Percentiles rank a stretch among this genome's conserved stretches.
These are phyloP conservation scores for Byssothecium circinans DNA, from an alignment of 2,329 filamentous ascomycete species.

Conservation along the genomic window DNA sequence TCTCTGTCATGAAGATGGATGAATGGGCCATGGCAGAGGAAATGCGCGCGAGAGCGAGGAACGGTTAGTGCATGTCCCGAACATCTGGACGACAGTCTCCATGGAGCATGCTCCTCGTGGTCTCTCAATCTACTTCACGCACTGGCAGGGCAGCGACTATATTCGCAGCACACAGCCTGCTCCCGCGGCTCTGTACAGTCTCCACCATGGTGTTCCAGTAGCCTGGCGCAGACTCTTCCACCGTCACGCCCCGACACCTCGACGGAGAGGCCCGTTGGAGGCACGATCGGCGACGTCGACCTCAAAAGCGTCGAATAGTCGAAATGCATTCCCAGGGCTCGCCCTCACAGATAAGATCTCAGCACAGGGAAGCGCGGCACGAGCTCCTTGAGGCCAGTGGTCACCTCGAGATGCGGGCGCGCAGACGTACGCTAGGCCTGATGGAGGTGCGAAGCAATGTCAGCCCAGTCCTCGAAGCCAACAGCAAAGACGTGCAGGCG, in stretches of 20 bases:
- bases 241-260: background rate
- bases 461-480: constrained; percentile 26
- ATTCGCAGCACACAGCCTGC: background rate
- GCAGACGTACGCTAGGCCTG: constrained; percentile 22
- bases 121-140: constrained; percentile 4
- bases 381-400: constrained; percentile 16
- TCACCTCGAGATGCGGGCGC: constrained; percentile 25
- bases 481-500: constrained; percentile 29
- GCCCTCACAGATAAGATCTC: constrained; percentile 9
- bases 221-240: background rate
- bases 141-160: background rate
- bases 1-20: background rate
- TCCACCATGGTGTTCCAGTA: background rate
- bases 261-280: background rate
- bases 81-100: constrained; percentile 6
- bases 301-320: background rate
- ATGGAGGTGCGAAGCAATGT: constrained; percentile 19
- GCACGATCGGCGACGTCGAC: background rate
- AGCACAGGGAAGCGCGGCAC: constrained; percentile 14
- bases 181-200: background rate
- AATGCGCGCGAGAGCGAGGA: background rate
- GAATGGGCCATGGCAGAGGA: background rate
- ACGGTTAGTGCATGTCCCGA: constrained; percentile 5
- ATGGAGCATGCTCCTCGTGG: constrained; percentile 7
- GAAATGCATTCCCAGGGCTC: background rate